These are phyloP conservation scores for Isochrysis galbana DNA, from an alignment of 78 protist species.

Conservation along the genomic window DNA sequence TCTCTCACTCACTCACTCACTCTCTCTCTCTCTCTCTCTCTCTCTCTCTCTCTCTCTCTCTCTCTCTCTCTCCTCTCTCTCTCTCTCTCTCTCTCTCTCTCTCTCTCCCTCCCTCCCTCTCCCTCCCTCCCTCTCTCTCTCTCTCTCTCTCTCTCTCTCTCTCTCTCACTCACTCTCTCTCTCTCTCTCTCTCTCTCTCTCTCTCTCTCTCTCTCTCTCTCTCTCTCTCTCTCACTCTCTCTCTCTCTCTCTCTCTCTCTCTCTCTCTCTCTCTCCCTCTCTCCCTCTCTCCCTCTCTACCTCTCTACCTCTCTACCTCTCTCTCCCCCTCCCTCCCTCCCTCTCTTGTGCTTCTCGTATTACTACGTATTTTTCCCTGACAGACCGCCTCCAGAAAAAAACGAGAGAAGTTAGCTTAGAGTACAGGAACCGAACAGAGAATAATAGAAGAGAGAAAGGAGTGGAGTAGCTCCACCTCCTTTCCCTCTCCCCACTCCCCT, in stretches of 20 bases:
- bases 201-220: slow-evolving; percentile 31
- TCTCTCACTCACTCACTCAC: slow-evolving; percentile 7
- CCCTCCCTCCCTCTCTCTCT: slow-evolving; percentile 8
- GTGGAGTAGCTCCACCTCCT: neutral
- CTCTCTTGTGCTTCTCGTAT: neutral
- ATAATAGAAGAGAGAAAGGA: too few relatives aligned
- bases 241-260: slow-evolving; percentile 12
- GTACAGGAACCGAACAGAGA: neutral
- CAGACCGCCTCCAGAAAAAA: neutral
- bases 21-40: slow-evolving; percentile 7
- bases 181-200: slow-evolving; percentile 29
- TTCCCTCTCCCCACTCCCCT: neutral
- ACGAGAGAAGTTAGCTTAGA: neutral
- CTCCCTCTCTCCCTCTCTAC: slow-evolving; percentile 19
- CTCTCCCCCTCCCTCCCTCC: neutral
- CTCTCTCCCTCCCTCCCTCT: slow-evolving; percentile 3
- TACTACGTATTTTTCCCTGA: neutral
- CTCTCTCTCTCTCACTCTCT: slow-evolving; percentile 24
- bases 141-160: slow-evolving; percentile 31
- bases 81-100: neutral
- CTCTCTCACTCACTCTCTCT: slow-evolving; percentile 25
- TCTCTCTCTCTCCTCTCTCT: neutral
- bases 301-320: too few relatives aligned
- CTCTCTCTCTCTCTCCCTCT: slow-evolving; percentile 8
- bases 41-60: neutral